Evolutionary conservation across 768 basidiomycete genomes (phyloP), one percentile per base, ranked within the genome.

Genomic region (Naganishia kalamii): DNA sequence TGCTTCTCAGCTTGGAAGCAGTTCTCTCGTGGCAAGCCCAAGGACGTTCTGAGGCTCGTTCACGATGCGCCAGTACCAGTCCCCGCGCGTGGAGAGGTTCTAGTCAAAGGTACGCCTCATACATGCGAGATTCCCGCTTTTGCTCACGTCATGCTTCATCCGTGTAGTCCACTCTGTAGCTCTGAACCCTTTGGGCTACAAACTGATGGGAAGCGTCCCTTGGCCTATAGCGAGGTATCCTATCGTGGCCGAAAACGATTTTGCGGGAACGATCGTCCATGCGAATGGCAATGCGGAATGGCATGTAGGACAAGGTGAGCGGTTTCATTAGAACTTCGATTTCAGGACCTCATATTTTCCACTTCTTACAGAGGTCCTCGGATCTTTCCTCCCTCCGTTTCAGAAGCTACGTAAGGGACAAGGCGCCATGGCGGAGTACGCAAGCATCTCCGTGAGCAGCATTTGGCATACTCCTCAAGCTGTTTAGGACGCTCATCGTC

Each of bases 181-280:
- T 25, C 50, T 65, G 23, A 65, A 62, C 32, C 64, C 68, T 11
- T 32, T 68, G 21, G 68, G 68, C 21, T 62, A 61, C 46, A 68
- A 68, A 52, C 21, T 68, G n/a, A 61, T 68, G 50, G 13, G 21
- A 2, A 51, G 29, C 0, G 13, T 82, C 10, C 85, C 85, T 6
- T 82, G 80, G 46, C 79, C 82, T 43, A 6, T 85, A 3, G 76
- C 79, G 2, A 71, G 72, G 40, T 79, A 84, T 30, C 87, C 87
- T 1, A 75, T 81, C 33, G 78, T 84, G 0, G 79, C 84, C 32
- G 88, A 87, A 70, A 72, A 81, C 59, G 88, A 90, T 69, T 74
- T 89, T 29, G 76, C 86, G 0, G 88, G 88, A 2, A 78, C 82
- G 5, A 77, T 89, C 19, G 84, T 82, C 23, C 81, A 86, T 65